phyloP scores from a whole-genome alignment of 2,329 filamentous ascomycete genomes.

The Fusarium mangiferae region DNA sequence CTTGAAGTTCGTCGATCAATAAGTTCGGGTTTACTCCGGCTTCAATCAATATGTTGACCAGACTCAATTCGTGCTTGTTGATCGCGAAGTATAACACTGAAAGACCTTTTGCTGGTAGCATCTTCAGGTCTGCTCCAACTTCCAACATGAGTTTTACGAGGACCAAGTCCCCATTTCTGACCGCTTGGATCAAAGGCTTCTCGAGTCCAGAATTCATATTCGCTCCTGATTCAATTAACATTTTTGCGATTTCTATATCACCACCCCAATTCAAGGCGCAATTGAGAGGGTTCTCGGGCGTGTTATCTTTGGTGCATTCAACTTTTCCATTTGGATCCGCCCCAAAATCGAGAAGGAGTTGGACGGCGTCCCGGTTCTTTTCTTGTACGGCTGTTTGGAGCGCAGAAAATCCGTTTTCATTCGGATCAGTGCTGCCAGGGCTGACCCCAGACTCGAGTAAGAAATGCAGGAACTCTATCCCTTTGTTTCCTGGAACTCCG shows the following conservation, averaged over 20 bases:
- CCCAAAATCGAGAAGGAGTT: not conserved
- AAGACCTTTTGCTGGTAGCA: accelerated
- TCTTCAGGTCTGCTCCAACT: constrained; percentile 44
- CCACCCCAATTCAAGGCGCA: accelerated
- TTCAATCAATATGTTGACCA: not conserved
- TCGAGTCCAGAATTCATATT: accelerated
- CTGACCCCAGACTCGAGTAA: not conserved
- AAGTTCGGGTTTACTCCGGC: accelerated
- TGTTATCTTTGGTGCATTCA: accelerated
- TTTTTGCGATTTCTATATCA: accelerated
- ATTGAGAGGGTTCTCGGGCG: accelerated
- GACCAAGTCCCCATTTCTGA: constrained; percentile 20
- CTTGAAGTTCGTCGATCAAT: accelerated
- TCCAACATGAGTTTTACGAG: constrained; percentile 45
- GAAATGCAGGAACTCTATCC: accelerated
- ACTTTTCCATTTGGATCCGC: not conserved
- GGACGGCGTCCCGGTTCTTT: accelerated
- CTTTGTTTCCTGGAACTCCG: accelerated
- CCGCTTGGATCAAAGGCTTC: accelerated
- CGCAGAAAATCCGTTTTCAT: accelerated
- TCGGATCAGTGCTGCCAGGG: accelerated
- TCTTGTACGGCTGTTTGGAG: not conserved
- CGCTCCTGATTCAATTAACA: not conserved
- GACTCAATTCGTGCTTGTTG: accelerated
- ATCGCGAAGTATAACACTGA: accelerated